phyloP scores from a whole-genome alignment of 345 rosid genomes.

The Salix purpurea region DNA sequence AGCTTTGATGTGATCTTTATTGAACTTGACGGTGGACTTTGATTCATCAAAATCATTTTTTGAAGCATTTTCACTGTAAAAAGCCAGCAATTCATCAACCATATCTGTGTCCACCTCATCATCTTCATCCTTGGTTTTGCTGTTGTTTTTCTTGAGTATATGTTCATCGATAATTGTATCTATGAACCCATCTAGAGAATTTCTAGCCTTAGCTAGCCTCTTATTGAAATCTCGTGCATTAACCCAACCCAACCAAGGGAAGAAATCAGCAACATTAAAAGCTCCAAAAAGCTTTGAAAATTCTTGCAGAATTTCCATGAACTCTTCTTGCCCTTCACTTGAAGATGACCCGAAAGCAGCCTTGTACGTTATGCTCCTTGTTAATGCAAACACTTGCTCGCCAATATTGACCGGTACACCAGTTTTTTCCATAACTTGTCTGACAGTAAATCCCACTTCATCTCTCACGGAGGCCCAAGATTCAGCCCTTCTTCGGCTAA shows the following conservation, averaged over 20 bases:
- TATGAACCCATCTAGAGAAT: slow-evolving; percentile 19
- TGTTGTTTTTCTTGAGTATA: not conserved
- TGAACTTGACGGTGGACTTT: slow-evolving; percentile 18
- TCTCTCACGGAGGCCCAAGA: slow-evolving; percentile 27
- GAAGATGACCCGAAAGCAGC: slow-evolving; percentile 22
- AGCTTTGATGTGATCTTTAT: slow-evolving; percentile 27
- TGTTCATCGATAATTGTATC: slow-evolving; percentile 27
- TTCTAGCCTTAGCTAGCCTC: slow-evolving; percentile 13
- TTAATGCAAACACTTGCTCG: slow-evolving; percentile 16
- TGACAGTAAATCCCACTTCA: slow-evolving; percentile 9
- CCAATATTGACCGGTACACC: slow-evolving; percentile 16
- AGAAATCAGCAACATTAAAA: slow-evolving; percentile 23
- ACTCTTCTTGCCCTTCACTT: slow-evolving; percentile 21
- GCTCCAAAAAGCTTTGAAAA: slow-evolving; percentile 32
- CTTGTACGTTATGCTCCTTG: slow-evolving; percentile 21
- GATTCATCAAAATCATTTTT: not conserved
- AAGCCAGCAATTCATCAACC: slow-evolving; percentile 27
- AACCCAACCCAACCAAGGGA: slow-evolving; percentile 27
- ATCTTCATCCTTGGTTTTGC: not conserved
- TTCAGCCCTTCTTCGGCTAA: slow-evolving; percentile 25
- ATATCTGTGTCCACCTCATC: slow-evolving; percentile 15
- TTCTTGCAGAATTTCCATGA: slow-evolving; percentile 21
- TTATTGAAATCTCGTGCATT: slow-evolving; percentile 4
- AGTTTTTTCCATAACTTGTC: not conserved
- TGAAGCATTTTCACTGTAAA: slow-evolving; percentile 10